phyloP scores from a whole-genome alignment of 768 basidiomycete species.

The Macrolepiota dolichaula region DNA sequence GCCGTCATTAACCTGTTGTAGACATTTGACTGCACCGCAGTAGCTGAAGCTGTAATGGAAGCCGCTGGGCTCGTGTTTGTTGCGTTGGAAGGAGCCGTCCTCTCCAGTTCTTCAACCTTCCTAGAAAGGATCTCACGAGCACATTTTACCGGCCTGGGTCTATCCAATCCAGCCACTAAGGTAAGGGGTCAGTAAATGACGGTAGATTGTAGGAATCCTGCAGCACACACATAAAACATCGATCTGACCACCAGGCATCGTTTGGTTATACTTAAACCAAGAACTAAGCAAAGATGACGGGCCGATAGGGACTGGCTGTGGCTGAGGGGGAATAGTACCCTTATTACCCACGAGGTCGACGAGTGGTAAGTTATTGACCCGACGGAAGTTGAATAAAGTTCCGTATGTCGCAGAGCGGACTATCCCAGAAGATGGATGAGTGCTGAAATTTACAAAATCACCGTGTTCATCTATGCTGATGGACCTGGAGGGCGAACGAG shows the following conservation, averaged over 20 bases:
- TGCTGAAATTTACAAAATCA: constrained; percentile 49
- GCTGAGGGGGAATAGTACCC: constrained; percentile 47
- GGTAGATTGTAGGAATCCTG: background rate
- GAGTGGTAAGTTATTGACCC: constrained; percentile 46
- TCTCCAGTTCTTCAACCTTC: constrained; percentile 11
- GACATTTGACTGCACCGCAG: constrained; percentile 34
- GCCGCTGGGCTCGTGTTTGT: constrained; percentile 20
- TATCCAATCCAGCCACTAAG: constrained; percentile 65
- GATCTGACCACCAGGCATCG: constrained; percentile 55
- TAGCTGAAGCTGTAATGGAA: constrained; percentile 28
- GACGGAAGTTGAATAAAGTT: constrained; percentile 56
- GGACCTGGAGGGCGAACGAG: constrained; percentile 20
- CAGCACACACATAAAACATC: constrained; percentile 51
- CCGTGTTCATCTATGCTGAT: constrained; percentile 47
- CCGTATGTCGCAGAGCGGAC: constrained; percentile 43
- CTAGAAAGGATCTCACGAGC: constrained; percentile 7
- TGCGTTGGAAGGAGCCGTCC: background rate
- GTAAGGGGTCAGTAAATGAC: background rate
- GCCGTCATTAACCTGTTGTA: constrained; percentile 51
- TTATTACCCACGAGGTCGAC: constrained; percentile 45
- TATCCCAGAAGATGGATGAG: constrained; percentile 28
- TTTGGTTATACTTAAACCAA: constrained; percentile 50
- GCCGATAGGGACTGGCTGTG: constrained; percentile 58
- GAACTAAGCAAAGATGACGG: constrained; percentile 53
- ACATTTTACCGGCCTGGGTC: constrained; percentile 43